Percentiles rank a stretch among this genome's conserved stretches.
Conservation (phyloP, 106 monocot species). For the Phalaenopsis equestris region DNA sequence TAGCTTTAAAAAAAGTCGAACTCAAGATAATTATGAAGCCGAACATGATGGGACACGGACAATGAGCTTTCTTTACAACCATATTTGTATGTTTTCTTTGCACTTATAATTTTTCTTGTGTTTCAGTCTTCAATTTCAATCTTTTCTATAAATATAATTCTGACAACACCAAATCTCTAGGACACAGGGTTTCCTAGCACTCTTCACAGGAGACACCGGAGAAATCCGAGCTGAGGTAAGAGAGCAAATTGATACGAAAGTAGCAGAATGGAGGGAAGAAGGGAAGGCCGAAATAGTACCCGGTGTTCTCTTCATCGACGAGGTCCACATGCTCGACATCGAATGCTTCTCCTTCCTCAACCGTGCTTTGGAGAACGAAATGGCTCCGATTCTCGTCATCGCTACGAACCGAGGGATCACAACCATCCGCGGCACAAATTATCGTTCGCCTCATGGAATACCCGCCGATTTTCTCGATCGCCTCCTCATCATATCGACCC, state of each 20-base stretch:
- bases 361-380: conserved; percentile 78
- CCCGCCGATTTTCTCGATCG: conserved; percentile 92
- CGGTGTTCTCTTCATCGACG: conserved; percentile 93
- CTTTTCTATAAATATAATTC: background rate
- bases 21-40: too few species aligned
- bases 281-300: conserved; percentile 91
- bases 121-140: background rate
- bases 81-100: too few species aligned
- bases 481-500: conserved; percentile 76
- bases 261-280: conserved; percentile 93
- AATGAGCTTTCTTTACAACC: too few species aligned
- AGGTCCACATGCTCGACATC: conserved; percentile 98
- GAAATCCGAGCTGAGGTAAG: conserved; percentile 90
- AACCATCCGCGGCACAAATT: conserved; percentile 80
- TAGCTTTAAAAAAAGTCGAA: too few species aligned
- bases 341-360: conserved; percentile 99
- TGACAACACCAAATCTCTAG: conserved; percentile 11
- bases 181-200: conserved; percentile 92
- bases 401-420: conserved; percentile 92
- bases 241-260: conserved; percentile 91
- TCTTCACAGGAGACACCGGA: conserved; percentile 95
- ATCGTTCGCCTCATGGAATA: conserved; percentile 85
- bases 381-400: conserved; percentile 83
- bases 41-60: too few species aligned
- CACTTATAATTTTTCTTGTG: too few species aligned